Conservation (phyloP, 371 early-diverging fungal genomes). For the Capillidium heterosporum region DNA sequence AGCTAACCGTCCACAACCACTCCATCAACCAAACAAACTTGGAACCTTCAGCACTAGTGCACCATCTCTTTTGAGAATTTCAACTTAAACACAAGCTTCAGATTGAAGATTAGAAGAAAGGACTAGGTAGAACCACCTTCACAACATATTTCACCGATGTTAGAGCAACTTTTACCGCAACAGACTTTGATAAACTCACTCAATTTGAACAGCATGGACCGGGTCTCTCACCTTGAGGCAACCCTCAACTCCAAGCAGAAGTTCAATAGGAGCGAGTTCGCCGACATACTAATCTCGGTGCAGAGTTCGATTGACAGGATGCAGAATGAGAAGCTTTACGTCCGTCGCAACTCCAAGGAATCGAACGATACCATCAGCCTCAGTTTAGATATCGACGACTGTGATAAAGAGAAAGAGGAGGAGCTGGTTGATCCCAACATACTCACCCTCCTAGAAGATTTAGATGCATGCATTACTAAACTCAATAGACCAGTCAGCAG, state of each 20-base stretch:
- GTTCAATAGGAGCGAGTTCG: neutral
- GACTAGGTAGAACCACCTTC: too few species aligned
- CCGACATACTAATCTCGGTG: neutral
- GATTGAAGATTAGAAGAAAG: too few species aligned
- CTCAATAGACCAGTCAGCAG: neutral
- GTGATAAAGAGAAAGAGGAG: neutral
- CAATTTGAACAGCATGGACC: too few species aligned
- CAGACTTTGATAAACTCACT: too few species aligned
- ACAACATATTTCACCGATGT: too few species aligned
- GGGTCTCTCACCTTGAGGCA: too few species aligned
- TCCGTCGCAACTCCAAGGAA: neutral
- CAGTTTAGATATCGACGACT: neutral
- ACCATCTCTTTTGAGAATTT: too few species aligned
- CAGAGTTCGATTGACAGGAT: neutral
- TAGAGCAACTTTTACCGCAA: too few species aligned
- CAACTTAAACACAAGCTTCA: too few species aligned
- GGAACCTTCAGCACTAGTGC: too few species aligned
- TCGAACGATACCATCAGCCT: neutral
- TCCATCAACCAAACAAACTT: too few species aligned
- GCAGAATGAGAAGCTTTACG: neutral
- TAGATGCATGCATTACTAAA: conserved; percentile 1
- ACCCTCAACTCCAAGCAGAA: neutral
- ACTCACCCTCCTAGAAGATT: conserved; percentile 1
- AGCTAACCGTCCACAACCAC: too few species aligned
- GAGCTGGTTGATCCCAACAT: neutral